Percentiles rank a stretch among this genome's conserved stretches.
Conservation (phyloP, 2,329 filamentous ascomycete species). For the Chrysoporthe puriensis region DNA sequence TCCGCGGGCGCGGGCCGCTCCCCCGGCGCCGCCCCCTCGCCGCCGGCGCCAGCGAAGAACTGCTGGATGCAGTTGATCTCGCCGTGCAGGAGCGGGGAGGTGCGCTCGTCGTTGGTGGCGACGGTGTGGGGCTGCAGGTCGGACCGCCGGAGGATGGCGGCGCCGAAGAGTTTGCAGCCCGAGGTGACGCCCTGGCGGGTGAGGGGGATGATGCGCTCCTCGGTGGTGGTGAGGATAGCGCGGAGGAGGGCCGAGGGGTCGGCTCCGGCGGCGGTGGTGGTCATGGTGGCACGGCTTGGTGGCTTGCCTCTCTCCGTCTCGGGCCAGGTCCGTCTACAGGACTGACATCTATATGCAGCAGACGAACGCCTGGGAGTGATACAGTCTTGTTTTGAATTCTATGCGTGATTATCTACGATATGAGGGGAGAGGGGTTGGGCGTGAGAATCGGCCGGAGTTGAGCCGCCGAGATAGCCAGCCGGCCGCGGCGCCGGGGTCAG, state of each 20-base stretch:
- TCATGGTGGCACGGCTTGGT: background rate
- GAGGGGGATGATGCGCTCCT: constrained; percentile 54
- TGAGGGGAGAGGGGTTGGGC: background rate
- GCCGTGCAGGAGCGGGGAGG: constrained; percentile 59
- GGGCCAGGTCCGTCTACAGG: background rate
- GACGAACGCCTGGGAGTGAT: too few species aligned
- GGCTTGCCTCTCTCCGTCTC: background rate
- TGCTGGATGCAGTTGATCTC: constrained; percentile 65
- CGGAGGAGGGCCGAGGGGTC: constrained; percentile 41
- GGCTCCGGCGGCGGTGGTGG: constrained; percentile 29
- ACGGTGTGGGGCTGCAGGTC: constrained; percentile 50
- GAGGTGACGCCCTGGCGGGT: constrained; percentile 53
- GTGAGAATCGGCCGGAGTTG: background rate
- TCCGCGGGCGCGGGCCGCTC: constrained; percentile 42
- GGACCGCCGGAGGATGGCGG: constrained; percentile 52
- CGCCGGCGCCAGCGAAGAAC: constrained; percentile 48
- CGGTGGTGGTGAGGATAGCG: constrained; percentile 47
- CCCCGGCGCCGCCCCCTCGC: constrained; percentile 33
- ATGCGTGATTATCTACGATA: background rate
- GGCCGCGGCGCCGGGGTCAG: background rate
- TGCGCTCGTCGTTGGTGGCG: constrained; percentile 59
- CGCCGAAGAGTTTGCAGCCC: constrained; percentile 61
- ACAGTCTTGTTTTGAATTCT: too few species aligned
- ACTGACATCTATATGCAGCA: too few species aligned
- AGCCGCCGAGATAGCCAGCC: background rate